phyloP scores from a whole-genome alignment of 371 early-diverging fungal species.

The Rhizopus delemar region DNA sequence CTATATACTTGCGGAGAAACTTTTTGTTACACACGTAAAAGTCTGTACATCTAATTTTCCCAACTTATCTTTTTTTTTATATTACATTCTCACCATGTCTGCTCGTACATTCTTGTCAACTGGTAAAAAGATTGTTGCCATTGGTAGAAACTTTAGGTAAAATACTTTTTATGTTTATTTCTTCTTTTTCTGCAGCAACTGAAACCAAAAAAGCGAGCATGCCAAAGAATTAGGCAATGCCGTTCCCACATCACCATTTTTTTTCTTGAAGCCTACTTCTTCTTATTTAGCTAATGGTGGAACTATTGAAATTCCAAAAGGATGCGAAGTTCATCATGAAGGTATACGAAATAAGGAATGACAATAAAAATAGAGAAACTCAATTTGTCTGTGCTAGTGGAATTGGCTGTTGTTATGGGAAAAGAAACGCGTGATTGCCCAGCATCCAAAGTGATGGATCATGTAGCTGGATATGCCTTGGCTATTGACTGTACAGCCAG shows the following conservation, averaged over 20 bases:
- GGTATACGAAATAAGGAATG: conserved; percentile 31
- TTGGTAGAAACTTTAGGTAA: conserved; percentile 83
- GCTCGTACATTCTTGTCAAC: conserved; percentile 57
- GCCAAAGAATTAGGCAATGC: conserved; percentile 92
- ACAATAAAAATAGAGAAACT: neutral
- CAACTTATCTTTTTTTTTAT: neutral
- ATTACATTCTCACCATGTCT: neutral
- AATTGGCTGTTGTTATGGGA: conserved; percentile 92
- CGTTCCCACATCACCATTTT: conserved; percentile 85
- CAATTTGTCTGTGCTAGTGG: conserved; percentile 52
- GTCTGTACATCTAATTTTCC: neutral
- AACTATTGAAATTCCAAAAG: conserved; percentile 79
- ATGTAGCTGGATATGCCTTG: conserved; percentile 84
- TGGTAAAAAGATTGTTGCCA: conserved; percentile 91
- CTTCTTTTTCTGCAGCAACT: neutral
- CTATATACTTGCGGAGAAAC: too few relatives aligned
- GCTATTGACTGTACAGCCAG: conserved; percentile 94
- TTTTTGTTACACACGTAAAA: too few relatives aligned
- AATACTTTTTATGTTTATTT: neutral
- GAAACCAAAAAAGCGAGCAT: conserved; percentile 64
- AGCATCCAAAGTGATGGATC: conserved; percentile 61
- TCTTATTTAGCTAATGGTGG: conserved; percentile 76
- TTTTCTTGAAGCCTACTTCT: conserved; percentile 93
- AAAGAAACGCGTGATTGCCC: conserved; percentile 78
- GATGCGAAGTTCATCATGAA: conserved; percentile 89